phyloP scores from a whole-genome alignment of 164 flowering plant species.

The Nelumbo lutea region DNA sequence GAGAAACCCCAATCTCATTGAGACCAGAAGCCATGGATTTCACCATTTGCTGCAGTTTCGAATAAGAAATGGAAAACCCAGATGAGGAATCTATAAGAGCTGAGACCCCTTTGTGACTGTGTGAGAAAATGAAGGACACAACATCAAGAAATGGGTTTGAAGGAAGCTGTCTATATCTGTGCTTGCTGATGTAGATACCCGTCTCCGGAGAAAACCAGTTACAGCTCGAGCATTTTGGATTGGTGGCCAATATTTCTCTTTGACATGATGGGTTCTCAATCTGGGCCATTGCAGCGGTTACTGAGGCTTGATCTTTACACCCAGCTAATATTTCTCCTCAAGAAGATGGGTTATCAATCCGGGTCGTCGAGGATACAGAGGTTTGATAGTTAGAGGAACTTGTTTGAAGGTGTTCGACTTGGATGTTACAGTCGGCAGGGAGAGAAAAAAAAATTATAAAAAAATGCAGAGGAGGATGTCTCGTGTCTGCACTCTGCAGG shows the following conservation, averaged over 20 bases:
- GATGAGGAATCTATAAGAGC: conserved; percentile 68
- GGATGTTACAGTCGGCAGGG: no score
- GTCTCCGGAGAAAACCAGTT: conserved; percentile 53
- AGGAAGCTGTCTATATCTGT: conserved; percentile 40
- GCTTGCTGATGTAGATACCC: conserved; percentile 53
- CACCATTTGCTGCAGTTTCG: conserved; percentile 40
- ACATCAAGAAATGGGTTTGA: conserved; percentile 48
- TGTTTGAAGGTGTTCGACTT: no score
- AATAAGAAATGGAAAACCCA: conserved; percentile 54
- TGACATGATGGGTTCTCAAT: neutral
- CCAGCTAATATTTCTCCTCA: no score
- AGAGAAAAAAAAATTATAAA: no score
- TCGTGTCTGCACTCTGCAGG: no score
- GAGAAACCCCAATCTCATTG: conserved; percentile 37
- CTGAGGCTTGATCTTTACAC: neutral
- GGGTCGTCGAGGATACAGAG: no score
- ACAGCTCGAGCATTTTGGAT: neutral
- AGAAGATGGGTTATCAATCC: no score
- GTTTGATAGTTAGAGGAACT: no score
- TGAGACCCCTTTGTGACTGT: conserved; percentile 33
- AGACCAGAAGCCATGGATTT: conserved; percentile 60
- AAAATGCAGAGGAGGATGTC: no score
- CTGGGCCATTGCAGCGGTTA: neutral
- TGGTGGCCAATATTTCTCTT: neutral
- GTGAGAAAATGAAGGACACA: conserved; percentile 61